Evolutionary conservation across 1,139 yeast genomes (phyloP).

Genomic region (Pichia sp.): DNA sequence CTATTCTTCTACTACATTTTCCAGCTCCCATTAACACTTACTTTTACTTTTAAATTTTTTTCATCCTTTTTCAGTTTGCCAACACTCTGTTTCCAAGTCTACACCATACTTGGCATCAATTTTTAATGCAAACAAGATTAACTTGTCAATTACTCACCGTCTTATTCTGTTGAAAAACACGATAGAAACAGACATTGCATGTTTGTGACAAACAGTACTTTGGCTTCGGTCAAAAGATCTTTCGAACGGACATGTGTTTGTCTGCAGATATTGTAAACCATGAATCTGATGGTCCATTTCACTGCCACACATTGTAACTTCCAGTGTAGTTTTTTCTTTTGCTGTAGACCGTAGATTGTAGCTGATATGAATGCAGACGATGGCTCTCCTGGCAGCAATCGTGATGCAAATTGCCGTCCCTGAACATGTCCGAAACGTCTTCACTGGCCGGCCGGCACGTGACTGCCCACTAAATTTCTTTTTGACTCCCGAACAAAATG

Average conservation of each 20-base stretch:
- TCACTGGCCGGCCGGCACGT: too few relatives aligned
- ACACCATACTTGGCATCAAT: slow-evolving; percentile 81
- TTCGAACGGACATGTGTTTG: background rate
- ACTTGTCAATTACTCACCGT: slow-evolving; percentile 75
- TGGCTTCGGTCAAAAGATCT: slow-evolving; percentile 22
- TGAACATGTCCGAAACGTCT: too few relatives aligned
- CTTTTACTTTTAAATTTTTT: slow-evolving; percentile 5
- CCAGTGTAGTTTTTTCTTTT: background rate
- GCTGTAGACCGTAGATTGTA: background rate
- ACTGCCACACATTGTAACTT: slow-evolving; percentile 38
- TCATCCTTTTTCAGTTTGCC: slow-evolving; percentile 56
- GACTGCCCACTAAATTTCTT: too few relatives aligned
- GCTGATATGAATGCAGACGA: background rate
- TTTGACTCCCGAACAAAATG: too few relatives aligned
- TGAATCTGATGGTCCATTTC: slow-evolving; percentile 62
- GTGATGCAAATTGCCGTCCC: too few relatives aligned
- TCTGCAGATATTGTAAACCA: slow-evolving; percentile 4
- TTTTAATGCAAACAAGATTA: slow-evolving; percentile 91
- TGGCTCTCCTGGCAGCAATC: too few relatives aligned
- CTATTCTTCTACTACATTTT: background rate
- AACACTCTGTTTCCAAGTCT: slow-evolving; percentile 91
- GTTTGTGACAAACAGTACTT: slow-evolving; percentile 14
- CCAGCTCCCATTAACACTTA: background rate
- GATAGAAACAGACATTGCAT: background rate
- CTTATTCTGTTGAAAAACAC: slow-evolving; percentile 15